A percentile compares a stretch with the other conserved stretches of the same genome.
phyloP scores from a whole-genome alignment of 345 rosid genomes.

The Erysimum cheiranthoides region DNA sequence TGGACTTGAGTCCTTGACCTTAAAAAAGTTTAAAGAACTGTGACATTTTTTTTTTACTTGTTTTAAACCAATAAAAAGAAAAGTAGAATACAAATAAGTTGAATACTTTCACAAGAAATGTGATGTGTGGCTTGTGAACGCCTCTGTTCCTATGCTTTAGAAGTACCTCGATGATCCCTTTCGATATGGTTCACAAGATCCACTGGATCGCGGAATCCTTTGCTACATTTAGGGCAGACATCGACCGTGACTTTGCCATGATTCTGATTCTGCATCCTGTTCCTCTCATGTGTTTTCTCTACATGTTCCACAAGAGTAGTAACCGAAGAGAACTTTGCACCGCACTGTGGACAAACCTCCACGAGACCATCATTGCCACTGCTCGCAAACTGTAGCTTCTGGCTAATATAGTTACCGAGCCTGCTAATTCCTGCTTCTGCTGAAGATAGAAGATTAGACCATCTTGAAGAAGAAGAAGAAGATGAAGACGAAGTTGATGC shows the following conservation, averaged over 20 bases:
- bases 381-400: slow-evolving; percentile 67
- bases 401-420: slow-evolving; percentile 64
- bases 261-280: slow-evolving; percentile 49
- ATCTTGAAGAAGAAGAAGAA: slow-evolving; percentile 59
- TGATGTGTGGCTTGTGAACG: not conserved
- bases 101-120: not conserved
- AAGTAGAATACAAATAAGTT: not conserved
- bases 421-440: slow-evolving; percentile 82
- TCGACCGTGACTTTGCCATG: slow-evolving; percentile 67
- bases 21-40: slow-evolving; percentile 25
- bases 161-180: slow-evolving; percentile 85
- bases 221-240: slow-evolving; percentile 90
- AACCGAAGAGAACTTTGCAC: slow-evolving; percentile 68
- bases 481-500: slow-evolving; percentile 45
- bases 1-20: not conserved
- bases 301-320: slow-evolving; percentile 70
- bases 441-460: slow-evolving; percentile 77
- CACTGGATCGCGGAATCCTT: slow-evolving; percentile 85
- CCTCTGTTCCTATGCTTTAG: slow-evolving; percentile 56
- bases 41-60: not conserved
- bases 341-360: slow-evolving; percentile 84
- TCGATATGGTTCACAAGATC: slow-evolving; percentile 91
- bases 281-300: slow-evolving; percentile 68
- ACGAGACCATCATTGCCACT: slow-evolving; percentile 41
- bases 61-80: not conserved